Evolutionary conservation across 148 eudicot species (phyloP), one percentile per base, ranked within the genome.

Genomic region (Fagopyrum homotropicum): DNA sequence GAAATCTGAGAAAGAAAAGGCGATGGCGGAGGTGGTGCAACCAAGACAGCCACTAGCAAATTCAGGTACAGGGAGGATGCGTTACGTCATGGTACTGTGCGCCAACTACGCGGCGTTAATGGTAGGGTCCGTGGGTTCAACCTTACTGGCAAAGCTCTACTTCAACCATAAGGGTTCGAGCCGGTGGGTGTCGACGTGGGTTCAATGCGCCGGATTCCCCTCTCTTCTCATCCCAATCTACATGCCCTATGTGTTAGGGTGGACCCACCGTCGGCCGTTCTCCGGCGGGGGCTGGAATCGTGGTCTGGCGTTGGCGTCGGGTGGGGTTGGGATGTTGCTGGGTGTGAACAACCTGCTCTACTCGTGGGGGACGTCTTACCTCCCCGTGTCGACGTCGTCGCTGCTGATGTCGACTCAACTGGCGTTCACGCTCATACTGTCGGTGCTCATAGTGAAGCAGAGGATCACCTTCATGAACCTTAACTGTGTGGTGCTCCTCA

Each of bases 121-220:
- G 26, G 74, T 84, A 2, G 97, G 97, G 12, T 86, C 97, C 0
- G 54, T 86, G 10, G 76, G 89, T n/a, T 80, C 97, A 0, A 85
- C 82, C 66, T 82, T 92, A 3, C 44, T 92, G 6, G 86, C 83
- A 40, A 90, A 90, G 44, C 87, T 83, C 74, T 92, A 89, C 80
- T 92, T 92, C 88, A 84, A 73, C 56, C 97, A 92, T 80, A 87
- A 87, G 9, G 97, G 97, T 4, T 83, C 90, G 1, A 88, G 91
- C 79, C 74, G 89, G 7, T 92, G 95, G 95, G 86, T 92, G 29
- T 88, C 92, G 0, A 92, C 95, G 8, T 88, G 88, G 88, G 87
- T 92, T 75, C 97, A 92, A 81, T 85, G 85, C 4, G 88, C 88
- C 0, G 97, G 97, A 1, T 92, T 92, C 61, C 97, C 97, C 0